These are phyloP conservation scores for Phytophthora tentaculata DNA, from an alignment of 352 stramenopile genomes.

Conservation along the genomic window DNA sequence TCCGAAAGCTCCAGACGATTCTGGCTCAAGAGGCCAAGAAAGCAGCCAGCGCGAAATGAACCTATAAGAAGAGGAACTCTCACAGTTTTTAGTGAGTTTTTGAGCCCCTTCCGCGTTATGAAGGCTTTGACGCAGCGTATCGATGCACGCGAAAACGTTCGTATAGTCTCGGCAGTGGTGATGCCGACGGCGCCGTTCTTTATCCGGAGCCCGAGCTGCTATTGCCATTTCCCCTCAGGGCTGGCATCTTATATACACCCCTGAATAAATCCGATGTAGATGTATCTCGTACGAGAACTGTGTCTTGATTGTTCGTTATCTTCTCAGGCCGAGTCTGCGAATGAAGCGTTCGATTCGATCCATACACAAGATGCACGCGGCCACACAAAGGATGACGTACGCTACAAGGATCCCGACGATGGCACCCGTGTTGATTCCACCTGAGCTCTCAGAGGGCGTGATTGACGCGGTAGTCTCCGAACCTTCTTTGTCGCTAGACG, in stretches of 20 bases:
- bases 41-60: conserved; percentile 39
- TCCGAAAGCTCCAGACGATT: conserved; percentile 47
- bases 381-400: conserved; percentile 22
- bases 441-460: conserved; percentile 8
- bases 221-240: conserved; percentile 10
- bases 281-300: conserved; percentile 28
- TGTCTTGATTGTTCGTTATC: conserved; percentile 10
- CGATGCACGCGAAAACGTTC: conserved; percentile 8
- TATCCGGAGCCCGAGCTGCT: conserved; percentile 12
- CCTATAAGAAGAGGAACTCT: conserved; percentile 36
- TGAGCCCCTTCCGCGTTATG: conserved; percentile 38
- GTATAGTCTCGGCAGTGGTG: conserved; percentile 27
- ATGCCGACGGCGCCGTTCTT: conserved; percentile 7
- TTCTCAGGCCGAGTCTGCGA: conserved; percentile 14
- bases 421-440: conserved; percentile 23
- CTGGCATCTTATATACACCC: conserved; percentile 30
- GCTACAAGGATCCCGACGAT: conserved; percentile 29
- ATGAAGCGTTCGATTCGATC: conserved; percentile 21
- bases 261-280: conserved; percentile 40
- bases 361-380: conserved; percentile 28
- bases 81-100: conserved; percentile 8
- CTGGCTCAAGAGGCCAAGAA: conserved; percentile 39
- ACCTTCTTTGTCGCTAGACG: conserved; percentile 3
- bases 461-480: conserved; percentile 9
- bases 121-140: conserved; percentile 29